Evolutionary conservation across 208 protist species (phyloP), one percentile per base, ranked within the genome.

Genomic region (Trypanosoma grayi): DNA sequence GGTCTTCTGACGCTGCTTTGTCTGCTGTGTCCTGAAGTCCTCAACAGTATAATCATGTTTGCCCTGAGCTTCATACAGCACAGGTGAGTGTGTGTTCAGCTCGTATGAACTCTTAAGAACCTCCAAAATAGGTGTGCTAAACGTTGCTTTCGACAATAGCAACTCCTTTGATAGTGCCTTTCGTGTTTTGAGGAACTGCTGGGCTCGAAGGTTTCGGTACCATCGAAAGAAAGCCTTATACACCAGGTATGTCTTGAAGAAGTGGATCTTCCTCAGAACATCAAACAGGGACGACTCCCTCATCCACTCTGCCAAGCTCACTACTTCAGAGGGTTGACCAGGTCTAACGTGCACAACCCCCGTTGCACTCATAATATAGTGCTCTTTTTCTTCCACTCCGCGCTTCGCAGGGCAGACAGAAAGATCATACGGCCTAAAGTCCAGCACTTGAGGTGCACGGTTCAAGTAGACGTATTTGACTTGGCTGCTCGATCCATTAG

Each of bases 391-490:
- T 54, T 92, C 75, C 10, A 75, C 48, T 45, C 76, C 79, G 33
- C 73, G 18, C 73, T 89, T 62, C 83, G 75, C 69, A 6, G 78
- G 58, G 30, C 92, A 87, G 11, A 98, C 93, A 46, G 77, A 63
- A 36, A 97, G 73, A 52, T 97, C 89, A 67, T 98, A 98, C 4
- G 96, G 96, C 34, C 90, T 79, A 52, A 97, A 98, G 40, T 93
- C 79, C 5, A 97, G 60, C 0, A 67, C 65, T 25, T 79, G 78
- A 22, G 78, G 75, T 0, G 77, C 81, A 18, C 75, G 78, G 34
- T 97, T 97, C 28, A 97, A 73, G 27, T 97, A 90, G 18, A 98
- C 85, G 60, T 97, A 97, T 72, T 98, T 98, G 11, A 98, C 77
- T 30, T 85, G 76, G 9, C 79, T 95, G 22, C 56, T 77, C 58